Percentiles rank a stretch among this genome's conserved stretches.
Conservation (phyloP, 106 monocot species). For the Dendrobium officinale region DNA sequence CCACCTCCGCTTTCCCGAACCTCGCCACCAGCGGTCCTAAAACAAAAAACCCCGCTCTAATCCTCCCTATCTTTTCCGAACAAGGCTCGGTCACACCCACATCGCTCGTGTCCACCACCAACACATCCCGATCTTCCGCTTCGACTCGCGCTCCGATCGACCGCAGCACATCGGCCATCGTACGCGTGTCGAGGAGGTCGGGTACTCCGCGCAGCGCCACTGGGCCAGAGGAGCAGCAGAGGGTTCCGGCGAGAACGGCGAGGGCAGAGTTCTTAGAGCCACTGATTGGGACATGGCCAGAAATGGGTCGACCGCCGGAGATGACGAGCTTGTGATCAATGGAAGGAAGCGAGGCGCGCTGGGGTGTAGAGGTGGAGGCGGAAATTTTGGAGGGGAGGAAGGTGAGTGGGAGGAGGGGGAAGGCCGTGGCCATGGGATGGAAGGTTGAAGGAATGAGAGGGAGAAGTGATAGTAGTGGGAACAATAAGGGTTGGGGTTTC, state of each 20-base stretch:
- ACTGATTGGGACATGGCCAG: slow-evolving; percentile 37
- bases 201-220: slow-evolving; percentile 31
- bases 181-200: slow-evolving; percentile 23
- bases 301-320: slow-evolving; percentile 28
- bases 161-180: slow-evolving; percentile 30
- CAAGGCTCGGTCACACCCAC: slow-evolving; percentile 21
- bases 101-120: slow-evolving; percentile 23
- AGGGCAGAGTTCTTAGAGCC: slow-evolving; percentile 58
- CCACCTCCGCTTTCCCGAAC: slow-evolving; percentile 44
- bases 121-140: slow-evolving; percentile 7
- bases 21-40: slow-evolving; percentile 42
- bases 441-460: no score
- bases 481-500: not conserved
- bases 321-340: slow-evolving; percentile 24
- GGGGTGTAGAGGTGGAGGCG: not conserved
- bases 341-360: not conserved
- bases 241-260: slow-evolving; percentile 40
- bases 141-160: slow-evolving; percentile 32
- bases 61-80: slow-evolving; percentile 22
- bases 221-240: slow-evolving; percentile 37
- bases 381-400: not conserved
- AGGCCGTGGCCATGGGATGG: not conserved
- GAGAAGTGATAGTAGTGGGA: not conserved
- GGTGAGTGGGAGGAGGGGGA: slow-evolving; percentile 3
- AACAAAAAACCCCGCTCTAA: slow-evolving; percentile 46